These are phyloP conservation scores for Annulohypoxylon stygium DNA, from an alignment of 495 filamentous ascomycete genomes.

Conservation along the genomic window DNA sequence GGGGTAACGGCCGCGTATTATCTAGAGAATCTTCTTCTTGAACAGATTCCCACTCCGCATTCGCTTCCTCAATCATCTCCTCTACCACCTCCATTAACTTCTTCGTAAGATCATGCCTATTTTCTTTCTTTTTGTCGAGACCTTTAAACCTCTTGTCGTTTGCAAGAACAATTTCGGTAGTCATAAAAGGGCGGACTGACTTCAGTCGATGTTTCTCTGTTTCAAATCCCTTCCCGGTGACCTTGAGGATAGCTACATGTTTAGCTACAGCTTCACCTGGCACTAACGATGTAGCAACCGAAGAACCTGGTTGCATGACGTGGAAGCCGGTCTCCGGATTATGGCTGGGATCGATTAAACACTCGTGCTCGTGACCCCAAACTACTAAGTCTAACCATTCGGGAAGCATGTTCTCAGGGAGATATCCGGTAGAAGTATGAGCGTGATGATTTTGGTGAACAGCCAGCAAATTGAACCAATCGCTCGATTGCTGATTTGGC, in stretches of 20 bases:
- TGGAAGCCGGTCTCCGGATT: slow-evolving; percentile 92
- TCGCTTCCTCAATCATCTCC: slow-evolving; percentile 87
- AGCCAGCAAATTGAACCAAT: slow-evolving; percentile 97
- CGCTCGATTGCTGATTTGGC: slow-evolving; percentile 81
- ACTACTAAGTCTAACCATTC: slow-evolving; percentile 91
- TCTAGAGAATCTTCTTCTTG: slow-evolving; percentile 67
- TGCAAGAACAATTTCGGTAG: slow-evolving; percentile 81
- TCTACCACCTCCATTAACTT: slow-evolving; percentile 83
- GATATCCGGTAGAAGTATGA: slow-evolving; percentile 87
- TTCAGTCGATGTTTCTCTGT: slow-evolving; percentile 87
- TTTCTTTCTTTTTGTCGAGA: slow-evolving; percentile 82
- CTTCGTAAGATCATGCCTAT: slow-evolving; percentile 80
- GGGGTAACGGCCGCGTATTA: slow-evolving; percentile 78
- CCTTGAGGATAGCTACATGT: slow-evolving; percentile 84
- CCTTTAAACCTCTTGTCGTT: slow-evolving; percentile 82
- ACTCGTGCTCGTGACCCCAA: slow-evolving; percentile 99
- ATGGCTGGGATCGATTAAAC: slow-evolving; percentile 81
- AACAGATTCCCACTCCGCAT: slow-evolving; percentile 81
- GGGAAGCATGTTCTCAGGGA: slow-evolving; percentile 94
- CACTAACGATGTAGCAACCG: slow-evolving; percentile 91
- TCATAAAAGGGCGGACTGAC: slow-evolving; percentile 90
- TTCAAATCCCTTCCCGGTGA: slow-evolving; percentile 85
- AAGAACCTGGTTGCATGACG: slow-evolving; percentile 98
- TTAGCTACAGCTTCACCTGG: slow-evolving; percentile 93
- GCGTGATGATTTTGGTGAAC: slow-evolving; percentile 98